phyloP scores from a whole-genome alignment of 768 basidiomycete species.

The Lactifluus pinguis region DNA sequence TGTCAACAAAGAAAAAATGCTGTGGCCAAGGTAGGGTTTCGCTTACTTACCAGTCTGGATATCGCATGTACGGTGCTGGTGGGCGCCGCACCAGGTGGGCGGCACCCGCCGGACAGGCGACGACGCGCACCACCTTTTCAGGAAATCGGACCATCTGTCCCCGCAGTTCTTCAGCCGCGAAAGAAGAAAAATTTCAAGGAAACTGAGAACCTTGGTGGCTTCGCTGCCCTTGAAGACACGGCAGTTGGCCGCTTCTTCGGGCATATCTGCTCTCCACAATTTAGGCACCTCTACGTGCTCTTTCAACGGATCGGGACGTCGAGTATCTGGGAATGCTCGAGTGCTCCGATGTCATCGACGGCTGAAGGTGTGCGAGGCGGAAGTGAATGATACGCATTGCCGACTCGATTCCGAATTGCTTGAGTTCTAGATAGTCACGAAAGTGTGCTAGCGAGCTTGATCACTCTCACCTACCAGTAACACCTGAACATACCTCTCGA shows the following conservation, averaged over 20 bases:
- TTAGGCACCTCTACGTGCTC: constrained; percentile 36
- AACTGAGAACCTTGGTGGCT: constrained; percentile 26
- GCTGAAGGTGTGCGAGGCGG: constrained; percentile 48
- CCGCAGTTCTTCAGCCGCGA: background rate
- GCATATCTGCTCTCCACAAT: constrained; percentile 41
- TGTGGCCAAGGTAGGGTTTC: no score
- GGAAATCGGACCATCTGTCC: constrained; percentile 44
- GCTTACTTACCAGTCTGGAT: constrained; percentile 42
- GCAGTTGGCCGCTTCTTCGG: constrained; percentile 33
- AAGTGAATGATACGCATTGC: constrained; percentile 53
- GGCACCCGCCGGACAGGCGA: constrained; percentile 48
- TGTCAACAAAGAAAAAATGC: no score
- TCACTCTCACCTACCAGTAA: constrained; percentile 53
- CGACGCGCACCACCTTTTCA: constrained; percentile 37
- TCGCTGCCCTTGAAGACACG: no score
- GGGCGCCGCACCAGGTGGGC: no score
- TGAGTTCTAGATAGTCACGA: constrained; percentile 45
- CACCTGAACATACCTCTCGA: constrained; percentile 64
- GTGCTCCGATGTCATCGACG: constrained; percentile 43
- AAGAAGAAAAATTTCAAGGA: no score
- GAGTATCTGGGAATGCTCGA: constrained; percentile 47
- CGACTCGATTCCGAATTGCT: constrained; percentile 35
- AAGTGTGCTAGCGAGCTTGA: constrained; percentile 30
- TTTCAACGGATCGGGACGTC: constrained; percentile 36
- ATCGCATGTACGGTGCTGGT: constrained; percentile 53